phyloP scores from a whole-genome alignment of 345 rosid species.

The Carallia pectinifolia region DNA sequence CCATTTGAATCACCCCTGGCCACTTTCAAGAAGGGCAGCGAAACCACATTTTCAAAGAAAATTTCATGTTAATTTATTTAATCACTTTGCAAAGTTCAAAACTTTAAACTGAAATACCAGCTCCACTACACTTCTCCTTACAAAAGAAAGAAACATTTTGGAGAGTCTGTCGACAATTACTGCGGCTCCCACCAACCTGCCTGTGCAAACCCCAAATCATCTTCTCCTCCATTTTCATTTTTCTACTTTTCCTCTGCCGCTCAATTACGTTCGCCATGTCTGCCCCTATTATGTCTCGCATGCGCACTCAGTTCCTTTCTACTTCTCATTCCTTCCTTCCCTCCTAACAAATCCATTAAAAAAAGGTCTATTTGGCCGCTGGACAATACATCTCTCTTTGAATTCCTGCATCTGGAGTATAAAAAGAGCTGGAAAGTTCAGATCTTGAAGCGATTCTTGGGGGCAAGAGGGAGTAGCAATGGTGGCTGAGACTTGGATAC shows the following conservation, averaged over 20 bases:
- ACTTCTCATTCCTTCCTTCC: constrained; percentile 4
- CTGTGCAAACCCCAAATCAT: background rate
- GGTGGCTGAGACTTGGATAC: constrained; percentile 96
- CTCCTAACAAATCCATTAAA: constrained; percentile 1
- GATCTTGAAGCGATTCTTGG: constrained; percentile 2
- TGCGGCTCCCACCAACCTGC: background rate
- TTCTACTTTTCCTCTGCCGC: background rate
- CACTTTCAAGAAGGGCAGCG: too few species aligned
- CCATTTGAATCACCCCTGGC: too few species aligned
- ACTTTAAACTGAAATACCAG: too few species aligned
- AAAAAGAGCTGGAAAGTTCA: background rate
- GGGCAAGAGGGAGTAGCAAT: constrained; percentile 35
- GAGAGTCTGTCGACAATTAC: background rate
- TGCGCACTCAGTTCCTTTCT: background rate
- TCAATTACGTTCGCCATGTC: background rate
- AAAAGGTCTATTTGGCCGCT: background rate
- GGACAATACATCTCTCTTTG: background rate
- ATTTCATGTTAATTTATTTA: too few species aligned
- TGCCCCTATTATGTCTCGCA: background rate
- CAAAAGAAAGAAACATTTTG: too few species aligned
- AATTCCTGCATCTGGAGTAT: background rate
- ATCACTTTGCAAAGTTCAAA: too few species aligned
- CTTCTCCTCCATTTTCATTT: background rate
- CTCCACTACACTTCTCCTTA: too few species aligned
- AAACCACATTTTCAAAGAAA: too few species aligned